Evolutionary conservation across 192 early-diverging fungal species (phyloP).

Genomic region (Backusella morwellensis): DNA sequence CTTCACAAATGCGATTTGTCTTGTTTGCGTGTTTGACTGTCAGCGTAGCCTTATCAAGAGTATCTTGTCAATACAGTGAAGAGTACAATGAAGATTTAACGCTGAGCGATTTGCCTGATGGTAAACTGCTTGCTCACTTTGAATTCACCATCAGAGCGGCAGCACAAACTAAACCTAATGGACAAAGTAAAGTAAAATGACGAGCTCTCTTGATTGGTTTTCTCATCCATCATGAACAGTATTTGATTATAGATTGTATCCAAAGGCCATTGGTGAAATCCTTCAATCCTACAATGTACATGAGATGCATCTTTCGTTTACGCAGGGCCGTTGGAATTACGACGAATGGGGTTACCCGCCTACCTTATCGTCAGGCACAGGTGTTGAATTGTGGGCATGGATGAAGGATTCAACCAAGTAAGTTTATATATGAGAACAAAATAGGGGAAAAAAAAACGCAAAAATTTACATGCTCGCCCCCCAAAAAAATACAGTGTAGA

Average conservation of each 20-base stretch:
- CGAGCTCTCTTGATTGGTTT: neutral
- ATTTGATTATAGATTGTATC: slow-evolving; percentile 79
- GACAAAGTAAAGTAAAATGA: slow-evolving; percentile 1
- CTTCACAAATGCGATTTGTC: neutral
- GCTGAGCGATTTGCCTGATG: slow-evolving; percentile 71
- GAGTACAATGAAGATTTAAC: slow-evolving; percentile 66
- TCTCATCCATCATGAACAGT: slow-evolving; percentile 23
- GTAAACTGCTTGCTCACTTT: slow-evolving; percentile 81
- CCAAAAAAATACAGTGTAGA: slow-evolving; percentile 46
- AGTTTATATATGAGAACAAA: neutral
- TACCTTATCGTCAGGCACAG: slow-evolving; percentile 61
- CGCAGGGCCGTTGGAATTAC: slow-evolving; percentile 87
- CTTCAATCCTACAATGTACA: slow-evolving; percentile 69
- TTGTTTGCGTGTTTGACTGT: neutral
- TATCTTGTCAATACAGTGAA: slow-evolving; percentile 32
- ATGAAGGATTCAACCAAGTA: slow-evolving; percentile 41
- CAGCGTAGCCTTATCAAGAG: neutral
- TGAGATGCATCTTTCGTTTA: slow-evolving; percentile 85
- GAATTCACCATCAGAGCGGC: slow-evolving; percentile 60
- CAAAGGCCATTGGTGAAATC: slow-evolving; percentile 83
- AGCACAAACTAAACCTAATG: slow-evolving; percentile 6
- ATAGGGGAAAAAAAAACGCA: neutral
- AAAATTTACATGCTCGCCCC: no score
- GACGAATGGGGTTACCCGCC: slow-evolving; percentile 71
- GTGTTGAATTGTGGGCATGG: slow-evolving; percentile 75